phyloP scores from a whole-genome alignment of 192 early-diverging fungal genomes.

The Gonapodya prolifera region DNA sequence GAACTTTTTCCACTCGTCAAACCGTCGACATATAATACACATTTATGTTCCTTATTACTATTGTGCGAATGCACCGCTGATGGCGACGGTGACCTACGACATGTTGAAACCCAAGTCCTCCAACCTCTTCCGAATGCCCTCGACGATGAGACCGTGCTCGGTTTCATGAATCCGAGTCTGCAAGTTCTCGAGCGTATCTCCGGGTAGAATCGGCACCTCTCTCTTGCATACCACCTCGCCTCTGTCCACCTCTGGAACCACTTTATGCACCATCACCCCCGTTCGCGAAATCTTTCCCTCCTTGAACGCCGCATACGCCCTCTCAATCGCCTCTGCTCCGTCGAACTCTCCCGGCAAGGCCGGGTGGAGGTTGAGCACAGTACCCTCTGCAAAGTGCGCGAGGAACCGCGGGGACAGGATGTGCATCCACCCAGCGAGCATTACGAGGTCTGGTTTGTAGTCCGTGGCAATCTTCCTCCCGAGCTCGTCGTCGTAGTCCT shows the following conservation, averaged over 20 bases:
- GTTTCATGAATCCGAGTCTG: slow-evolving; percentile 89
- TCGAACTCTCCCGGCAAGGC: slow-evolving; percentile 93
- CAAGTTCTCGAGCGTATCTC: slow-evolving; percentile 67
- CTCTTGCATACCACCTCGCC: slow-evolving; percentile 76
- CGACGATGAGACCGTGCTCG: slow-evolving; percentile 78
- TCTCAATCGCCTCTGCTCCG: slow-evolving; percentile 90
- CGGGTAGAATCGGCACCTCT: slow-evolving; percentile 59
- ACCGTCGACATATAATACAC: too few relatives aligned
- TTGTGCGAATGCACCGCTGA: too few relatives aligned
- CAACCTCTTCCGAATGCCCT: slow-evolving; percentile 46
- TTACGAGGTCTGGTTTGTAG: slow-evolving; percentile 70
- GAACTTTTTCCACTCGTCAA: too few relatives aligned
- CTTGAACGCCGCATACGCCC: slow-evolving; percentile 77
- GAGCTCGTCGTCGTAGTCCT: slow-evolving; percentile 82
- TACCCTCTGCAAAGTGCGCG: slow-evolving; percentile 46
- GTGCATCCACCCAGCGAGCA: slow-evolving; percentile 98
- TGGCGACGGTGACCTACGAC: too few relatives aligned
- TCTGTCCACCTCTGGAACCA: slow-evolving; percentile 90
- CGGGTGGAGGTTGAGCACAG: slow-evolving; percentile 92
- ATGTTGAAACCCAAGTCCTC: slow-evolving; percentile 20
- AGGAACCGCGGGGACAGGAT: slow-evolving; percentile 84
- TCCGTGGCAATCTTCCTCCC: slow-evolving; percentile 46
- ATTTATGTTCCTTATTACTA: too few relatives aligned
- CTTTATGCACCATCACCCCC: slow-evolving; percentile 86
- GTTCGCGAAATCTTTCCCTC: slow-evolving; percentile 59